A percentile compares a stretch with the other conserved stretches of the same genome.
Conservation (phyloP, 768 basidiomycete species). For the Kwoniella sp. region DNA sequence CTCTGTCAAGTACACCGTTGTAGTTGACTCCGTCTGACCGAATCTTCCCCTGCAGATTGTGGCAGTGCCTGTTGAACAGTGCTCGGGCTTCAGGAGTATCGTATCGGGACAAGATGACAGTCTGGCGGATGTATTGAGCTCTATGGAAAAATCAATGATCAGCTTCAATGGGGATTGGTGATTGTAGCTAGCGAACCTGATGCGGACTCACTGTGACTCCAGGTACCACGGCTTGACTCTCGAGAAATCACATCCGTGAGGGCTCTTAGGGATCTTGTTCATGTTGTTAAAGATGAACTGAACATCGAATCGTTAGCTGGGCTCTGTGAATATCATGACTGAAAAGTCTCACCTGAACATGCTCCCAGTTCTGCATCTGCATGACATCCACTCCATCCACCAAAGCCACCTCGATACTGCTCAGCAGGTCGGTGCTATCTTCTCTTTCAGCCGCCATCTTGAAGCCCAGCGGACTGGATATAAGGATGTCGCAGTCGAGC, state of each 20-base stretch:
- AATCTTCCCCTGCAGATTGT: slow-evolving; percentile 83
- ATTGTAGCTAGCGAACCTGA: too few species aligned
- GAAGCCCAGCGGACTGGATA: slow-evolving; percentile 91
- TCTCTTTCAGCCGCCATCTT: slow-evolving; percentile 92
- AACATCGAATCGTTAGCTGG: background rate
- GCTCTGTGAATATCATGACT: too few species aligned
- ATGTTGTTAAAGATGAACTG: slow-evolving; percentile 83
- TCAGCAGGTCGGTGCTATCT: slow-evolving; percentile 87
- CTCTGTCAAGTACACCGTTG: slow-evolving; percentile 65
- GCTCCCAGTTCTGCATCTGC: slow-evolving; percentile 99
- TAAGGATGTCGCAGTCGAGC: slow-evolving; percentile 84
- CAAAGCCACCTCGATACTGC: slow-evolving; percentile 87
- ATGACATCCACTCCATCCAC: slow-evolving; percentile 90
- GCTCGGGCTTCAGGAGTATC: slow-evolving; percentile 86
- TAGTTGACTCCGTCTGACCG: slow-evolving; percentile 67
- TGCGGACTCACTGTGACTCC: slow-evolving; percentile 75
- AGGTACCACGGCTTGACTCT: slow-evolving; percentile 98
- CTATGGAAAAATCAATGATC: slow-evolving; percentile 61
- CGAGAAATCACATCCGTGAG: slow-evolving; percentile 92
- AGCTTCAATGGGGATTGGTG: too few species aligned
- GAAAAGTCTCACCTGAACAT: slow-evolving; percentile 70
- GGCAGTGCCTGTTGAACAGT: slow-evolving; percentile 72
- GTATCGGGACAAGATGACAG: slow-evolving; percentile 80
- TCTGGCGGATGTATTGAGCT: slow-evolving; percentile 82
- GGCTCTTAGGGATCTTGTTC: slow-evolving; percentile 88